Percentiles rank a stretch among this genome's conserved stretches.
These are phyloP conservation scores for Arthrobotrys sphaeroides DNA, from an alignment of 2,329 filamentous ascomycete species.

Conservation along the genomic window DNA sequence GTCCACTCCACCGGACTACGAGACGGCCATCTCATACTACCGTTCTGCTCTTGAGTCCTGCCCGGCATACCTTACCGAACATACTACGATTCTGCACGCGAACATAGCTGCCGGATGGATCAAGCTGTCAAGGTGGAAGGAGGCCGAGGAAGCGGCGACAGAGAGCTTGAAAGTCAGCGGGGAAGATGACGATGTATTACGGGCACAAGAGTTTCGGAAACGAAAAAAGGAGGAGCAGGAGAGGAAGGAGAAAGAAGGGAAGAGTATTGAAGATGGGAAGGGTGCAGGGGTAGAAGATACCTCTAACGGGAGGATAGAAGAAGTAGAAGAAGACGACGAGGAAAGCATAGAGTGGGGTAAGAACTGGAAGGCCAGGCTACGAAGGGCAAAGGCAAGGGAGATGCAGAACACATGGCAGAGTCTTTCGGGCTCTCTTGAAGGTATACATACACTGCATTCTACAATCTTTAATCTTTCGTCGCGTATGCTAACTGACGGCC, in stretches of 20 bases:
- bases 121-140: conserved; percentile 51
- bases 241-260: conserved; percentile 18
- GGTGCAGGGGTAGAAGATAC: conserved; percentile 5
- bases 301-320: conserved; percentile 41
- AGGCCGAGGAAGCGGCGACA: conserved; percentile 46
- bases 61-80: conserved; percentile 17
- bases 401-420: conserved; percentile 52
- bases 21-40: conserved; percentile 51
- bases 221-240: conserved; percentile 28
- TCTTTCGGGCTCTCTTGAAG: conserved; percentile 38
- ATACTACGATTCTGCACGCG: conserved; percentile 37
- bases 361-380: conserved; percentile 51
- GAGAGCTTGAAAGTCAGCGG: conserved; percentile 39
- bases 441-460: not conserved
- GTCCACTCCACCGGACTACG: conserved; percentile 48
- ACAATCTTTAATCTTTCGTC: not conserved
- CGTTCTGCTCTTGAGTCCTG: conserved; percentile 42
- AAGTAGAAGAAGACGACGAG: conserved; percentile 38
- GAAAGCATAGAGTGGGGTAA: conserved; percentile 44
- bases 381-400: conserved; percentile 51
- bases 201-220: conserved; percentile 13
- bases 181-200: conserved; percentile 41
- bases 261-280: conserved; percentile 17
- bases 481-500: not conserved
- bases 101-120: conserved; percentile 49